phyloP scores from a whole-genome alignment of 176 grass and related monocot genomes.

The Metroxylon sagu region DNA sequence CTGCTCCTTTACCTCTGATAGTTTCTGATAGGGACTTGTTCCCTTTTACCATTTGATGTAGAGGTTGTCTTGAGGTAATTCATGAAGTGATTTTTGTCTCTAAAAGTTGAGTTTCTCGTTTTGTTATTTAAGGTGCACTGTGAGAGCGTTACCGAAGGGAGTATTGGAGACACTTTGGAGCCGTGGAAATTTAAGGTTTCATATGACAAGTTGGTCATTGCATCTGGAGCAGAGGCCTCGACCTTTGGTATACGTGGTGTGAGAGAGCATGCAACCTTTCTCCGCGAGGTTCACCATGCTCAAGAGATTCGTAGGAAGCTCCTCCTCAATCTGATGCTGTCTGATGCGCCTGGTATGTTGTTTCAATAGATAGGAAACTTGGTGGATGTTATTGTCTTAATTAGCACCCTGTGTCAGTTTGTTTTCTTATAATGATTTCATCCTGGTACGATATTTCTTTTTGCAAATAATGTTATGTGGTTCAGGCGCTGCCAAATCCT shows the following conservation, averaged over 20 bases:
- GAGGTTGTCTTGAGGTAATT: no score
- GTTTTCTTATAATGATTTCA: no score
- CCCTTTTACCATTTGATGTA: no score
- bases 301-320: conserved; percentile 92
- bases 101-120: not conserved
- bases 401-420: no score
- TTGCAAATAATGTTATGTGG: no score
- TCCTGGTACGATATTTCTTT: no score
- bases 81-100: no score
- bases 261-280: conserved; percentile 81
- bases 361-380: no score
- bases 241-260: conserved; percentile 89
- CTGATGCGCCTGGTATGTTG: conserved; percentile 67
- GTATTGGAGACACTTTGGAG: conserved; percentile 37
- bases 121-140: conserved; percentile 5
- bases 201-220: conserved; percentile 89
- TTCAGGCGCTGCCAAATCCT: no score
- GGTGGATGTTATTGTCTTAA: no score
- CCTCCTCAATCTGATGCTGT: conserved; percentile 93
- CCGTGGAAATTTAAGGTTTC: conserved; percentile 93
- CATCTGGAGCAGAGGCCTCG: conserved; percentile 77
- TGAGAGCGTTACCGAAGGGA: conserved; percentile 43
- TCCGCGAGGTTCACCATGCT: conserved; percentile 83
- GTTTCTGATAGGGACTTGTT: no score
- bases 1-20: no score